A percentile compares a stretch with the other conserved stretches of the same genome.
phyloP scores from a whole-genome alignment of 768 basidiomycete species.

The Mycena galericulata region DNA sequence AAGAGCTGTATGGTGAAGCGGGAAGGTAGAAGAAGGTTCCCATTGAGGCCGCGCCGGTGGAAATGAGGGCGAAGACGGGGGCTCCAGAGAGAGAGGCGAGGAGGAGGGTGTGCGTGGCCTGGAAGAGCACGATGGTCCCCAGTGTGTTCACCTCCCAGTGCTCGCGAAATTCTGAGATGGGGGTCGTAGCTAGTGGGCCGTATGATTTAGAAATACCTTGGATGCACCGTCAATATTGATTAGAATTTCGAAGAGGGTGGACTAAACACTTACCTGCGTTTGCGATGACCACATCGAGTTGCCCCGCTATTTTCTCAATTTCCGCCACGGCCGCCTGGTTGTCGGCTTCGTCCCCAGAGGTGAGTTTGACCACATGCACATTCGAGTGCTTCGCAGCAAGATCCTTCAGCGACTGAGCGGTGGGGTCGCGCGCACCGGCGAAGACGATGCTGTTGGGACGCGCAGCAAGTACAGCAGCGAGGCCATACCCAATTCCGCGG shows the following conservation, averaged over 20 bases:
- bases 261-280: too few relatives aligned
- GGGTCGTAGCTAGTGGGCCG: not conserved
- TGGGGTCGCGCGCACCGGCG: conserved; percentile 10
- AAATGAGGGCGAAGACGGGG: not conserved
- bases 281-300: too few relatives aligned
- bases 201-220: not conserved
- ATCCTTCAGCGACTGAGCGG: not conserved
- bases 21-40: too few relatives aligned
- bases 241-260: too few relatives aligned
- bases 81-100: too few relatives aligned
- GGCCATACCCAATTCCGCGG: conserved; percentile 11
- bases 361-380: too few relatives aligned
- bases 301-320: too few relatives aligned
- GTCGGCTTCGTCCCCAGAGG: too few relatives aligned
- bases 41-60: not conserved
- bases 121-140: not conserved
- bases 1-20: too few relatives aligned
- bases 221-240: too few relatives aligned
- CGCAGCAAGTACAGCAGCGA: not conserved
- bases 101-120: too few relatives aligned
- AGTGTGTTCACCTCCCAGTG: conserved; percentile 4
- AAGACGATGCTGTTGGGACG: conserved; percentile 11
- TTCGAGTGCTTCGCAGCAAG: conserved; percentile 1
- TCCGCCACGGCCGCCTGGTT: too few relatives aligned
- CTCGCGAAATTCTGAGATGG: not conserved